These are phyloP conservation scores for Myxozyma kluyveri DNA, from an alignment of 805 yeast species.

Conservation along the genomic window DNA sequence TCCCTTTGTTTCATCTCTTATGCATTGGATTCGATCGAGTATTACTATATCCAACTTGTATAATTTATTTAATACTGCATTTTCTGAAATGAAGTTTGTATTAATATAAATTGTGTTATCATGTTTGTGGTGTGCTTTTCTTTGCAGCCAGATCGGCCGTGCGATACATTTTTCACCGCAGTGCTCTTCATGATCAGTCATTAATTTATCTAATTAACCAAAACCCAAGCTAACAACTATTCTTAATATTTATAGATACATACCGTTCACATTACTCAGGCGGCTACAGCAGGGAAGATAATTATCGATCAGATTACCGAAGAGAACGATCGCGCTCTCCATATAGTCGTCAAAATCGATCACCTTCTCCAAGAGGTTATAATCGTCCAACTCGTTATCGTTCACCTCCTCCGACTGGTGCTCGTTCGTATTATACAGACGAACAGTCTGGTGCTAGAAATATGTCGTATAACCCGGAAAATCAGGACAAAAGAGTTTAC, in stretches of 20 bases:
- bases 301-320: constrained; percentile 6
- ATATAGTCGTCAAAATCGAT: constrained; percentile 9
- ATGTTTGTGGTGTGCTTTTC: too few species aligned
- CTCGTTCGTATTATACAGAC: background rate
- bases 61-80: too few species aligned
- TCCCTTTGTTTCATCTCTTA: too few species aligned
- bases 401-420: constrained; percentile 10
- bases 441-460: background rate
- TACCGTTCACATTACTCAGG: constrained; percentile 20
- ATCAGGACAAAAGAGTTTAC: constrained; percentile 44
- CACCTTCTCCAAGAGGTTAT: constrained; percentile 16
- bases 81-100: too few species aligned
- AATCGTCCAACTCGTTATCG: constrained; percentile 10
- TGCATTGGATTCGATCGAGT: too few species aligned
- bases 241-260: constrained; percentile 8
- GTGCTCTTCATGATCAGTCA: too few species aligned
- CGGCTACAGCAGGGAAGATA: constrained; percentile 12
- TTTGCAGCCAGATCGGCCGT: too few species aligned
- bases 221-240: too few species aligned
- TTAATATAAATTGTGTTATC: too few species aligned
- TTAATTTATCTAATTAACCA: too few species aligned
- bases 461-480: background rate
- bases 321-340: constrained; percentile 22
- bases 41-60: too few species aligned
- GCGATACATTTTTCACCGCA: too few species aligned